phyloP scores from a whole-genome alignment of 176 grass and related monocot genomes.

The Hordeum marinum region DNA sequence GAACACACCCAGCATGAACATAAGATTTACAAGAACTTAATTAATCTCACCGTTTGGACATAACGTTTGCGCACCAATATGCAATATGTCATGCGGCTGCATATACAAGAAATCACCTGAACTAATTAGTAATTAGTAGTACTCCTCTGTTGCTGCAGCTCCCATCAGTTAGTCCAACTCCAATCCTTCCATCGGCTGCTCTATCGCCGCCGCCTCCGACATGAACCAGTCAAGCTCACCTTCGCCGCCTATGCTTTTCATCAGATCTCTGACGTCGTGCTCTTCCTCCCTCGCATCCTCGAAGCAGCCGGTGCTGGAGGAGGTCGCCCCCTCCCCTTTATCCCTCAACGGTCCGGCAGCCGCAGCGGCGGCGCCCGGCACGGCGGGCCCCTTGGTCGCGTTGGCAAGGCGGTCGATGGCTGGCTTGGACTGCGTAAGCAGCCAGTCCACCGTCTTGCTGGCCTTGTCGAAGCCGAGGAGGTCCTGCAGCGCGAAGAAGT shows the following conservation, averaged over 20 bases:
- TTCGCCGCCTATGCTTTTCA: slow-evolving; percentile 6
- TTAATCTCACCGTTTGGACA: not conserved
- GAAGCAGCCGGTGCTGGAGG: not conserved
- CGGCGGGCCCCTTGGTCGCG: not conserved
- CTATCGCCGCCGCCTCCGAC: not conserved
- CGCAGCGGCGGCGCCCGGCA: not conserved
- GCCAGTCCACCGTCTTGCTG: slow-evolving; percentile 82
- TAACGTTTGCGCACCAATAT: not conserved
- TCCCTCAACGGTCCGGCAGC: not conserved
- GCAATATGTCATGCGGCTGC: not conserved
- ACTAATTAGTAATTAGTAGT: not conserved
- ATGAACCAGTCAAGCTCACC: slow-evolving; percentile 1
- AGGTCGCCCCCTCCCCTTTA: slow-evolving; percentile 25
- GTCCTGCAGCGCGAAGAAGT: slow-evolving; percentile 91
- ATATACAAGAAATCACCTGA: slow-evolving; percentile 50
- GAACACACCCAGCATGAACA: not conserved
- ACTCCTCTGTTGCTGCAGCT: slow-evolving; percentile 17
- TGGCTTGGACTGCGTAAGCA: slow-evolving; percentile 66
- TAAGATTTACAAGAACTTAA: not conserved
- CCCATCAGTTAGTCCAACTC: slow-evolving; percentile 41
- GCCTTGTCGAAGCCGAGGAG: slow-evolving; percentile 81
- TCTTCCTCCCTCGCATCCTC: slow-evolving; percentile 20
- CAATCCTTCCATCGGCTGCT: slow-evolving; percentile 30
- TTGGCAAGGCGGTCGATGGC: slow-evolving; percentile 52
- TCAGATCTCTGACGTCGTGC: slow-evolving; percentile 21